Evolutionary conservation across 352 stramenopile genomes (phyloP).

Genomic region (Pythium apleroticum): DNA sequence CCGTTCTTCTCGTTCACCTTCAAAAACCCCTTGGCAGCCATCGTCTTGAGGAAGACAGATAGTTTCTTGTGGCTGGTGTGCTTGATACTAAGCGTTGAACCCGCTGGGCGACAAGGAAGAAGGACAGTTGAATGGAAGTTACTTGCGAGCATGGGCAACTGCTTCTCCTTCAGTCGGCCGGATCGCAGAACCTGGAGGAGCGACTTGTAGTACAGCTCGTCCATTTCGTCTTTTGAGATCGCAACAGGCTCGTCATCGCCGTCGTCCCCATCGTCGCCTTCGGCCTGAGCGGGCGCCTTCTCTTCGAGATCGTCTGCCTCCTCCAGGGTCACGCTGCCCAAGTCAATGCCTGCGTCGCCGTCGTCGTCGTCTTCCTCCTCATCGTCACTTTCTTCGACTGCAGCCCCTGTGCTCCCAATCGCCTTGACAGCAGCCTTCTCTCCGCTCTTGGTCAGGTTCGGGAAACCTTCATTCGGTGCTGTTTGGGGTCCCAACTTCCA

Average conservation of each 20-base stretch:
- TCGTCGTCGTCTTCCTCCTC: slow-evolving; percentile 22
- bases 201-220: slow-evolving; percentile 59
- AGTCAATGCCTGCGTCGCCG: slow-evolving; percentile 30
- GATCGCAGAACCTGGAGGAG: slow-evolving; percentile 67
- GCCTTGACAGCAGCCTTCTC: slow-evolving; percentile 21
- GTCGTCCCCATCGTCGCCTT: slow-evolving; percentile 16
- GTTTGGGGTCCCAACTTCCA: slow-evolving; percentile 74
- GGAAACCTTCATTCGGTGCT: slow-evolving; percentile 66
- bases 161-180: slow-evolving; percentile 59
- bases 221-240: slow-evolving; percentile 68
- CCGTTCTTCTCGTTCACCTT: slow-evolving; percentile 65
- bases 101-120: slow-evolving; percentile 56
- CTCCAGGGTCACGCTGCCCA: slow-evolving; percentile 35
- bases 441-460: slow-evolving; percentile 23
- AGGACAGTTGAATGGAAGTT: slow-evolving; percentile 72
- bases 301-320: slow-evolving; percentile 36
- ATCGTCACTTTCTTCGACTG: slow-evolving; percentile 12
- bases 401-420: slow-evolving; percentile 13
- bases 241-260: slow-evolving; percentile 19
- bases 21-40: slow-evolving; percentile 58
- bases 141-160: slow-evolving; percentile 77
- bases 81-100: slow-evolving; percentile 68
- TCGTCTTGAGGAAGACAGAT: slow-evolving; percentile 68
- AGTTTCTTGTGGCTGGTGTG: slow-evolving; percentile 83
- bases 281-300: slow-evolving; percentile 21